Base-by-base conservation (phyloP, 2,329 filamentous ascomycete genomes). In the Blastomyces silverae region DNA sequence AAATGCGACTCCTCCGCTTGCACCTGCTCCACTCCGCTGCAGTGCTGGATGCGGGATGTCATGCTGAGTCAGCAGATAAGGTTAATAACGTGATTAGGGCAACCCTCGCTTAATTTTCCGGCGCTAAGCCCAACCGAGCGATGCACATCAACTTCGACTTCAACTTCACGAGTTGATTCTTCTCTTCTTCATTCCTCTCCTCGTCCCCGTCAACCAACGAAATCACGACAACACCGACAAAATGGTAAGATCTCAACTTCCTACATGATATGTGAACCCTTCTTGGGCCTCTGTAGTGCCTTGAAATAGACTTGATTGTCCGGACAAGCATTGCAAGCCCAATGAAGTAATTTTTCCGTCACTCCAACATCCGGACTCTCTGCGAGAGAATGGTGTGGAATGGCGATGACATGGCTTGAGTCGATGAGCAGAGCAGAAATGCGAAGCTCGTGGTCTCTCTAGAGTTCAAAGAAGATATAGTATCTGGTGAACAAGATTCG, bases 391-490 rank as follows among this genome's bases (percentile, higher is more conserved):
- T 48, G 55, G 6, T 64, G 62, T 63, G 72, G 67, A 69, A 70
- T 70, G 74, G 74, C 73, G 77, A 79, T 79, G 77, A 78, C 75
- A 68, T 79, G 83, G 83, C 83, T 85, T 83, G 83, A 84, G 81
- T 73, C 77, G 70, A 77, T 71, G 62, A 13, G 62, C 46, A 53
- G 22, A 53, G 83, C 82, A 82, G 82, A 81, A 82, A 85, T 82
- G 83, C 79, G 68, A 75, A 71, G 76, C 80, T 72, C 71, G 69
- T 75, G 68, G 69, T 84, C 89, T 94, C 91, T 88, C 83, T 95
- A 95, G 91, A 96, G 91, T 89, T 89, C 82, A 89, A 87, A 89
- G 87, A 90, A 91, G 89, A 90, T 84, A 84, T 83, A 82, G 67
- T 74, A 73, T 70, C 87, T 87, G 85, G 84, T 88, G 88, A 85